Evolutionary conservation across 495 filamentous ascomycete genomes (phyloP), one percentile per base, ranked within the genome.

Genomic region (Amorphotheca resinae): DNA sequence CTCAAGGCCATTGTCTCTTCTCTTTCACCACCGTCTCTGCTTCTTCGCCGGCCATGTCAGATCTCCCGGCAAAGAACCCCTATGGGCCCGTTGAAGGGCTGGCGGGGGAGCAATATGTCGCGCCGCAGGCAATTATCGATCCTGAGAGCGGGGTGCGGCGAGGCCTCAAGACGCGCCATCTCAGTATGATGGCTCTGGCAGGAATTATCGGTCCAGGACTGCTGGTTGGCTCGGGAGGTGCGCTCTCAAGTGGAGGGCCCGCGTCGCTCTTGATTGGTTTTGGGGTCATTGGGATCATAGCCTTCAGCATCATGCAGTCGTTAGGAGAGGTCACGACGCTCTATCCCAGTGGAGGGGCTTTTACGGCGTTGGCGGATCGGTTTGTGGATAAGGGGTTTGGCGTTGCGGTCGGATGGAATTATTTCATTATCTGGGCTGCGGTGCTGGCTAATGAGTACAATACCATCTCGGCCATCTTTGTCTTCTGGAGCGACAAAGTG

Each of bases 151-250:
- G 32, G 7, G 32, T n/a, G 4, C 16, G 14, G 14, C 34, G 78
- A 31, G 70, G 71, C 4, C 61, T 86, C 35, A 74, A 77, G 49
- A 72, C 79, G 4, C 69, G 77, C 25, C 80, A 84, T 43, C 72
- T 86, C 48, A 75, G 77, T 50, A 77, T 87, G 74, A 88, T 93
- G 70, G 86, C 85, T 3, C 84, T 93, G 50, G 85, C 85, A 22
- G 82, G 83, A 40, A 49, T 49, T 33, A 26, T 56, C 2, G 53
- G 49, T 1, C 52, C 49, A 9, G 45, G 45, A 18, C 28, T 57
- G 41, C 36, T 57, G 11, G 44, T 57, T 23, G 49, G 49, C 38
- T 51, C 48, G 17, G 80, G 81, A 25, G 61, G 60, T 25, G 70
- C 74, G 16, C 68, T 86, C 35, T 64, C 72, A 12, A 67, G 64